Percentiles rank a stretch among this genome's conserved stretches.
Evolutionary conservation across 169 alveolate genomes (phyloP).

Genomic region (Nephromyces sp.): DNA sequence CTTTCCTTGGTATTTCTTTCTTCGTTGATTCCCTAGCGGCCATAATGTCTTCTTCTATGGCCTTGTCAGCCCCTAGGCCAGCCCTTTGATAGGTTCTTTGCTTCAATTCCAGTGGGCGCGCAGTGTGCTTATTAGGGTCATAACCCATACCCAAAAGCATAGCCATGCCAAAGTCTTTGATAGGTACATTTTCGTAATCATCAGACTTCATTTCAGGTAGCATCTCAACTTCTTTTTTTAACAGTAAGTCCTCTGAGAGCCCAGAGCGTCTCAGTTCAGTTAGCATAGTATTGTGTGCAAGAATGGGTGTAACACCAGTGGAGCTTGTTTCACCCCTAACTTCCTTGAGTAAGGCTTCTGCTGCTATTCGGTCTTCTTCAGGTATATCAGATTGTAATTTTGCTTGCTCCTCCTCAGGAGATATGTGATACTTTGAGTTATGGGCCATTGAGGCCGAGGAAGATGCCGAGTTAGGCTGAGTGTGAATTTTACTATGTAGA

Average conservation of each 20-base stretch:
- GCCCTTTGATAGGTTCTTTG: slow-evolving; percentile 37
- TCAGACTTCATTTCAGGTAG: background rate
- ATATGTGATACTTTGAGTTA: too few relatives aligned
- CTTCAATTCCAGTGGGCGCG: slow-evolving; percentile 36
- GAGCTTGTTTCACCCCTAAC: too few relatives aligned
- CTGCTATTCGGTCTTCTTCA: too few relatives aligned
- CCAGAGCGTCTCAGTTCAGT: too few relatives aligned
- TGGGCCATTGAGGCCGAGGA: too few relatives aligned
- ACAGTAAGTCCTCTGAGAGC: background rate
- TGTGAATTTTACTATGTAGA: too few relatives aligned
- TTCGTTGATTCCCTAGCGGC: background rate
- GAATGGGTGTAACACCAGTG: too few relatives aligned
- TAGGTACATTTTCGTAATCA: slow-evolving; percentile 42
- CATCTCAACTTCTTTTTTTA: background rate
- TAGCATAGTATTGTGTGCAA: too few relatives aligned
- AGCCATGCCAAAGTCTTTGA: slow-evolving; percentile 49
- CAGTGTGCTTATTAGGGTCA: slow-evolving; percentile 38
- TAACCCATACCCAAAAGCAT: slow-evolving; percentile 57
- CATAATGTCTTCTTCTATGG: background rate
- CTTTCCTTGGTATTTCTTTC: background rate
- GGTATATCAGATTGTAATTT: too few relatives aligned
- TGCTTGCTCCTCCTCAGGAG: too few relatives aligned
- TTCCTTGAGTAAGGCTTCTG: too few relatives aligned
- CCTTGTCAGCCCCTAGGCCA: slow-evolving; percentile 42
- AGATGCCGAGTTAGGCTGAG: too few relatives aligned